These are phyloP conservation scores for Dictyostelium discoideum DNA, from an alignment of 78 protist species.

Conservation along the genomic window DNA sequence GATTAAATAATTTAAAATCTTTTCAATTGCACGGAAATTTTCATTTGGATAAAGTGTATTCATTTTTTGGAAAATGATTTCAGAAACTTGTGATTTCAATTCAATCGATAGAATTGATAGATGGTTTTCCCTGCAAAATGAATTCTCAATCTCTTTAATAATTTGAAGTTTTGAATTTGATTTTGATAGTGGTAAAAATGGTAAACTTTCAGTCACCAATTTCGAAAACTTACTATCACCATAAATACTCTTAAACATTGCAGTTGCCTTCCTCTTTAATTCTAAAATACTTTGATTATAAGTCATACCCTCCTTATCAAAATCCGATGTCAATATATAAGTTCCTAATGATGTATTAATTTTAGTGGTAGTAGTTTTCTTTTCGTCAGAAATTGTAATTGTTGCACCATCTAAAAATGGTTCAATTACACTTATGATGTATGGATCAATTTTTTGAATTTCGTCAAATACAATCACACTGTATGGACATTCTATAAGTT, in stretches of 20 bases:
- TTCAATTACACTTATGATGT: slow-evolving; percentile 17
- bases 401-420: slow-evolving; percentile 57
- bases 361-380: not conserved
- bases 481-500: slow-evolving; percentile 7
- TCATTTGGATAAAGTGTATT: not conserved
- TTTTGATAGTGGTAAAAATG: not conserved
- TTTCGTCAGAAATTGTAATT: not conserved
- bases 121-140: not conserved
- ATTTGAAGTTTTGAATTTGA: not conserved
- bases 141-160: not conserved
- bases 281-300: not conserved
- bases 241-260: slow-evolving; percentile 1
- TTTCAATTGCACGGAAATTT: slow-evolving; percentile 41
- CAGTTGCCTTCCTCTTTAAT: not conserved
- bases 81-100: not conserved
- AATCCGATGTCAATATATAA: slow-evolving; percentile 56
- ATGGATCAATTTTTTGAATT: slow-evolving; percentile 57
- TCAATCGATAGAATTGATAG: too few species aligned
- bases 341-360: slow-evolving; percentile 5
- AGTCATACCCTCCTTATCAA: slow-evolving; percentile 48
- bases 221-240: not conserved
- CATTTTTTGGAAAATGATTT: not conserved
- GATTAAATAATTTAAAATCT: not conserved
- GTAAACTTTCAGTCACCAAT: not conserved
- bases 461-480: slow-evolving; percentile 41